Evolutionary conservation across 2,329 filamentous ascomycete species (phyloP).

Genomic region (Pleurostoma richardsiae): DNA sequence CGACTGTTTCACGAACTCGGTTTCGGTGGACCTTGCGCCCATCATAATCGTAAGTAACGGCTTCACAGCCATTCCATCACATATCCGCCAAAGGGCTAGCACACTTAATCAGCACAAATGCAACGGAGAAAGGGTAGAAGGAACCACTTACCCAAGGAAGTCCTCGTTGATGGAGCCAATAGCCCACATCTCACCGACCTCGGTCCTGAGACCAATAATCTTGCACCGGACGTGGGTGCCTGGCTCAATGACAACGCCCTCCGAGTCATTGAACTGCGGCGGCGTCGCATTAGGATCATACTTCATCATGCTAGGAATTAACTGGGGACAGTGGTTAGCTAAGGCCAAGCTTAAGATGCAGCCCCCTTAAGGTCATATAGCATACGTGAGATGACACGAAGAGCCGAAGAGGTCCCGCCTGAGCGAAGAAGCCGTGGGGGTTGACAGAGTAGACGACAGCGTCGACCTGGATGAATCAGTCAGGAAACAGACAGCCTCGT

Average conservation of each 20-base stretch:
- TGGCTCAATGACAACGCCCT: constrained; percentile 88
- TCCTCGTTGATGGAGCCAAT: constrained; percentile 95
- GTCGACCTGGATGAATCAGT: constrained; percentile 63
- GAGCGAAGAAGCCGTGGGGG: constrained; percentile 83
- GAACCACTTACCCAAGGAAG: constrained; percentile 53
- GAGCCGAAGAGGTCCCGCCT: constrained; percentile 71
- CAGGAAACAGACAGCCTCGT: neutral
- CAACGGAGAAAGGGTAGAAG: neutral
- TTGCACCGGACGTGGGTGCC: constrained; percentile 91
- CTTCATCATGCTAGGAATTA: constrained; percentile 88
- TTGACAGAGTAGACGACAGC: constrained; percentile 90
- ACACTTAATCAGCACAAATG: constrained; percentile 11
- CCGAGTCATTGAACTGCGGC: constrained; percentile 94
- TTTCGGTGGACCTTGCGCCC: too few relatives aligned
- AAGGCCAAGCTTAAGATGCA: neutral
- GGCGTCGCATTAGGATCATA: constrained; percentile 95
- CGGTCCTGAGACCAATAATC: constrained; percentile 87
- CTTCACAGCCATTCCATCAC: too few relatives aligned
- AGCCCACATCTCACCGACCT: constrained; percentile 92
- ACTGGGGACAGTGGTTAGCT: constrained; percentile 39
- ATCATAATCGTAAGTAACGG: too few relatives aligned
- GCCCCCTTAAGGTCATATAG: constrained; percentile 11
- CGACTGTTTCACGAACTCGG: too few relatives aligned
- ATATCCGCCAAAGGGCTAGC: too few relatives aligned
- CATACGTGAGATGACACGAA: constrained; percentile 81